A percentile compares a stretch with the other conserved stretches of the same genome.
Conservation (phyloP, 2,329 filamentous ascomycete genomes). For the Alternaria sp. region DNA sequence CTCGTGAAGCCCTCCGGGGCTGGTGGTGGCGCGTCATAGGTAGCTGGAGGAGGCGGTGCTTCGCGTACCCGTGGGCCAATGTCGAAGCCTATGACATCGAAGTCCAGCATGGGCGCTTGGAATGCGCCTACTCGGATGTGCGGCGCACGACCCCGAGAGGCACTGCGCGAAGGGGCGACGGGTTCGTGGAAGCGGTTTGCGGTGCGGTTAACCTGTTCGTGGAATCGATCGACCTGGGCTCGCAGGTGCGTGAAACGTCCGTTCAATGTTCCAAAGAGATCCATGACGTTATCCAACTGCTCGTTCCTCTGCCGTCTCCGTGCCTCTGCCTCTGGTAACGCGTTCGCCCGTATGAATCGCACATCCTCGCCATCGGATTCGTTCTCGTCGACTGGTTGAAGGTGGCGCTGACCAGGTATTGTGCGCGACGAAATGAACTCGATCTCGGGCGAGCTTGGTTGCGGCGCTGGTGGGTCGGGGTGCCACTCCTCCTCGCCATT, state of each 20-base stretch:
- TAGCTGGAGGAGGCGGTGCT: constrained; percentile 39
- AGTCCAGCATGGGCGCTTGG: constrained; percentile 44
- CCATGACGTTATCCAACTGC: constrained; percentile 25
- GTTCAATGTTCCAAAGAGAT: constrained; percentile 24
- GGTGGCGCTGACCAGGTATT: constrained; percentile 26
- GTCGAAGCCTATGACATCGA: constrained; percentile 53
- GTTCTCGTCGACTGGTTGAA: constrained; percentile 1
- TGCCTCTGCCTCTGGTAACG: constrained; percentile 28
- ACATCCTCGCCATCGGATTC: constrained; percentile 37
- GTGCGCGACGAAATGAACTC: constrained; percentile 52
- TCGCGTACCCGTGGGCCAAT: constrained; percentile 41
- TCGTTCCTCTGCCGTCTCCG: constrained; percentile 16
- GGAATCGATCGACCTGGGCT: constrained; percentile 28
- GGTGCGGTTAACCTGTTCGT: constrained; percentile 24
- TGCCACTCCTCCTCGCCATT: constrained; percentile 32
- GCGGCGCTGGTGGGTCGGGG: constrained; percentile 30
- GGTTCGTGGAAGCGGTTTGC: constrained; percentile 19
- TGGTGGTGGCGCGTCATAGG: constrained; percentile 69
- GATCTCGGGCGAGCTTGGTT: constrained; percentile 53
- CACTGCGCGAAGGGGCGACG: constrained; percentile 19
- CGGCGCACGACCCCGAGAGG: constrained; percentile 12
- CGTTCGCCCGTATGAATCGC: constrained; percentile 35
- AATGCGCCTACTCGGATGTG: constrained; percentile 33
- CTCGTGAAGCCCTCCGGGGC: constrained; percentile 81
- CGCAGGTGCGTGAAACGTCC: constrained; percentile 28